These are phyloP conservation scores for Phaffomyces opuntiae DNA, from an alignment of 805 yeast species.

Conservation along the genomic window DNA sequence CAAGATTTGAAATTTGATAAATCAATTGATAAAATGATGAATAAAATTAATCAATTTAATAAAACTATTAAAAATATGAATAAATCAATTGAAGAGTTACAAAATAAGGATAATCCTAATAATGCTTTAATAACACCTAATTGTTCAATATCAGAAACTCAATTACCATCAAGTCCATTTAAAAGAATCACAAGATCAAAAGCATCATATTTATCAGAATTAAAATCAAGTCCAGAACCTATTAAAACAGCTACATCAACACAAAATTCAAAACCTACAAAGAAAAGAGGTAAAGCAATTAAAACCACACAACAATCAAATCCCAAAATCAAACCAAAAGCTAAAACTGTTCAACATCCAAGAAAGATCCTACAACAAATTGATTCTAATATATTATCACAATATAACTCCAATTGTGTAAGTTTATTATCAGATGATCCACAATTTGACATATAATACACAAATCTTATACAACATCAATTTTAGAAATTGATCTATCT, in stretches of 20 bases:
- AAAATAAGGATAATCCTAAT: neutral
- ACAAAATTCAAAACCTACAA: too few relatives aligned
- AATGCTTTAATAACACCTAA: neutral
- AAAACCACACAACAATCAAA: too few relatives aligned
- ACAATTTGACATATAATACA: neutral
- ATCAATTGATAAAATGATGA: neutral
- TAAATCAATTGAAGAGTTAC: too few relatives aligned
- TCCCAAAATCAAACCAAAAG: neutral
- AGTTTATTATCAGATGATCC: constrained; percentile 11
- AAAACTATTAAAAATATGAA: neutral
- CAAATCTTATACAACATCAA: neutral
- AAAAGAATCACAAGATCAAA: neutral
- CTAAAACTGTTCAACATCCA: neutral
- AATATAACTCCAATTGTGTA: neutral
- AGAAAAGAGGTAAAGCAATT: too few relatives aligned
- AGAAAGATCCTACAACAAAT: neutral
- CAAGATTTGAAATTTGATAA: too few relatives aligned
- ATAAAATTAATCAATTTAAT: neutral
- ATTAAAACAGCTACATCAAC: too few relatives aligned
- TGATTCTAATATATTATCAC: neutral
- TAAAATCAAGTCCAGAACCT: too few relatives aligned
- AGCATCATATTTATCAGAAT: neutral
- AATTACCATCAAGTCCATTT: neutral
- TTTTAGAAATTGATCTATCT: neutral
- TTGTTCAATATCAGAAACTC: neutral